Conservation (phyloP, 768 basidiomycete genomes). For the Lanmaoa pseudosensibilis region DNA sequence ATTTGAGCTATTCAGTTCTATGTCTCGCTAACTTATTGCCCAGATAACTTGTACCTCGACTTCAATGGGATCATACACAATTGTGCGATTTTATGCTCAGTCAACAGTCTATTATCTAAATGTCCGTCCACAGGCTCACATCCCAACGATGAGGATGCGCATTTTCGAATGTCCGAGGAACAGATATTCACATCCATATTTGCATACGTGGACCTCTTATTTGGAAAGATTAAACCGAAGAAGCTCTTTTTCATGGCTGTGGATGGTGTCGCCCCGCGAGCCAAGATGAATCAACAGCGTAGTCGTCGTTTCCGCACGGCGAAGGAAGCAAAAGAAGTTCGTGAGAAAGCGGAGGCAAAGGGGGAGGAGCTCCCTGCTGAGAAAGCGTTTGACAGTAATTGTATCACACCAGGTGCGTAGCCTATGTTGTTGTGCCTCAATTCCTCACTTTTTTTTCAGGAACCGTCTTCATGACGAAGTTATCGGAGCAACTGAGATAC, state of each 20-base stretch:
- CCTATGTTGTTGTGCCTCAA: not conserved
- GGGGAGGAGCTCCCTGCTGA: slow-evolving; percentile 91
- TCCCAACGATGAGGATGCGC: slow-evolving; percentile 94
- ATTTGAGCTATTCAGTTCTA: not conserved
- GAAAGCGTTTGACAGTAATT: slow-evolving; percentile 98
- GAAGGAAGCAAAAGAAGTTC: slow-evolving; percentile 83
- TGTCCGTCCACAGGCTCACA: slow-evolving; percentile 64
- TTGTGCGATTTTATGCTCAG: slow-evolving; percentile 38
- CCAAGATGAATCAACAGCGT: slow-evolving; percentile 99
- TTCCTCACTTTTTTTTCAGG: slow-evolving; percentile 43
- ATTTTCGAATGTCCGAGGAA: slow-evolving; percentile 94
- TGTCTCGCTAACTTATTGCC: slow-evolving; percentile 13
- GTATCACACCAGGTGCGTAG: slow-evolving; percentile 90
- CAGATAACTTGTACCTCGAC: slow-evolving; percentile 90
- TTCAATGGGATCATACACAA: slow-evolving; percentile 94
- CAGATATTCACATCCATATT: slow-evolving; percentile 98
- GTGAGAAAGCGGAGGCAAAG: slow-evolving; percentile 82
- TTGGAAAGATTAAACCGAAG: slow-evolving; percentile 95
- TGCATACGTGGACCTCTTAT: slow-evolving; percentile 94
- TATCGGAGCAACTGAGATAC: slow-evolving; percentile 92
- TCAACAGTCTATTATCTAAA: not conserved
- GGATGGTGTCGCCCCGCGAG: slow-evolving; percentile 94
- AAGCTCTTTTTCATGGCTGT: slow-evolving; percentile 99
- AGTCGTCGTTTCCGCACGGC: slow-evolving; percentile 92
- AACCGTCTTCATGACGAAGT: slow-evolving; percentile 90